phyloP scores from a whole-genome alignment of 139 green algal species.

The Micromonas pusilla region DNA sequence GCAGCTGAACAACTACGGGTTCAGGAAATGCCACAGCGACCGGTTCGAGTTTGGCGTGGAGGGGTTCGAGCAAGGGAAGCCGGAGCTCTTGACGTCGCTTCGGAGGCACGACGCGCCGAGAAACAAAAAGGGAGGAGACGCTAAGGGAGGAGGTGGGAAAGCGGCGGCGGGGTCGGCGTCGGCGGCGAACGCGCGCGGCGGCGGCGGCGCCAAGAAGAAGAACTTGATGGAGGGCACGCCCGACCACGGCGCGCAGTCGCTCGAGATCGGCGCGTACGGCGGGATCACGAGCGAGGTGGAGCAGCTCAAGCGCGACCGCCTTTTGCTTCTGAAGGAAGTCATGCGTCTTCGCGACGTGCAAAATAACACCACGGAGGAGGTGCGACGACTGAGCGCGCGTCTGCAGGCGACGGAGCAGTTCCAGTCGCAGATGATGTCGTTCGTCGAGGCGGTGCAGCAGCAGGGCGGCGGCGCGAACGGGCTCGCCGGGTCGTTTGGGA shows the following conservation, averaged over 20 bases:
- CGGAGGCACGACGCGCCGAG: slow-evolving; percentile 26
- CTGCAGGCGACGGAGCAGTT: slow-evolving; percentile 1
- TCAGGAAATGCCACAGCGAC: slow-evolving; percentile 34
- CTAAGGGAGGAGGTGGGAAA: not conserved
- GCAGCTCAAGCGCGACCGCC: slow-evolving; percentile 30
- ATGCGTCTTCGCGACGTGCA: slow-evolving; percentile 21
- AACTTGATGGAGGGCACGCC: not conserved
- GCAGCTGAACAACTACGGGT: slow-evolving; percentile 39
- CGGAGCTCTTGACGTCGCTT: slow-evolving; percentile 28
- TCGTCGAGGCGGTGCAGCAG: slow-evolving; percentile 12
- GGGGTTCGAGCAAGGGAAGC: slow-evolving; percentile 23
- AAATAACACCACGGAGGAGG: not conserved
- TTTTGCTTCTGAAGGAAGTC: slow-evolving; percentile 30
- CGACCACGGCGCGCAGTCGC: not conserved
- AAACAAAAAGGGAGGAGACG: not conserved
- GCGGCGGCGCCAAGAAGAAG: not conserved
- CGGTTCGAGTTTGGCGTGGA: slow-evolving; percentile 32
- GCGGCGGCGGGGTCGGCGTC: not conserved
- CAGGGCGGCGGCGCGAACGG: no score
- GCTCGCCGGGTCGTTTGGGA: no score
- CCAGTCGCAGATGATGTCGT: slow-evolving; percentile 7
- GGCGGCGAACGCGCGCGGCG: not conserved
- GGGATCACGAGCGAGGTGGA: slow-evolving; percentile 26
- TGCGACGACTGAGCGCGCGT: not conserved
- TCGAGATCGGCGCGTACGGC: slow-evolving; percentile 30